Conservation (phyloP, 1,284 basidiomycete species). For the Cutaneotrichosporon dermatis region DNA sequence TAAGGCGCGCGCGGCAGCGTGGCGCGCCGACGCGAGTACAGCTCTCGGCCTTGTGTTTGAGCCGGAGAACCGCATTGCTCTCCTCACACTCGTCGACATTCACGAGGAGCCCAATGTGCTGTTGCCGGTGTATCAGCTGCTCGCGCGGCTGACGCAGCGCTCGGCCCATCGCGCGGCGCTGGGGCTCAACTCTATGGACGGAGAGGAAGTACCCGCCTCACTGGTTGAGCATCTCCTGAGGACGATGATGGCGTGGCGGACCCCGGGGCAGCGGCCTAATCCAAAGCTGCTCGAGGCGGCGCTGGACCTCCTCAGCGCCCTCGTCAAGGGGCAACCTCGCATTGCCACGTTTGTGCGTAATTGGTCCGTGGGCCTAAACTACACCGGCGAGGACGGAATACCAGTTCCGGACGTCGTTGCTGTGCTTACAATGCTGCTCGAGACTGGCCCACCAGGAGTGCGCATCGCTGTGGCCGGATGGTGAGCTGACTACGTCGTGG, state of each 20-base stretch:
- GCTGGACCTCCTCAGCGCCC: constrained; percentile 62
- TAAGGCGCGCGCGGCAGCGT: constrained; percentile 15
- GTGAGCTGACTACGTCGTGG: constrained; percentile 19
- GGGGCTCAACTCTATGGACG: neutral
- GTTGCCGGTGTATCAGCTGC: constrained; percentile 52
- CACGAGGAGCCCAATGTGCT: constrained; percentile 46
- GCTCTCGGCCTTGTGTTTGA: constrained; percentile 35
- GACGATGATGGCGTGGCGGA: constrained; percentile 24
- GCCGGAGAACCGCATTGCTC: constrained; percentile 29
- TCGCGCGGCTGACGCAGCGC: constrained; percentile 60
- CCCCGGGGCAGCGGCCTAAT: constrained; percentile 37
- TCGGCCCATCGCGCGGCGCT: constrained; percentile 58
- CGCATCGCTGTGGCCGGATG: constrained; percentile 43
- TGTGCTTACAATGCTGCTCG: constrained; percentile 31
- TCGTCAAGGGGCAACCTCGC: constrained; percentile 61
- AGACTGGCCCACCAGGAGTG: constrained; percentile 30
- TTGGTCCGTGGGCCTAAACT: constrained; percentile 17
- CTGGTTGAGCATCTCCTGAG: constrained; percentile 32
- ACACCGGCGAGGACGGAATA: constrained; percentile 6
- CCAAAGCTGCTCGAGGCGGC: constrained; percentile 65
- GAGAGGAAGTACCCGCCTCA: constrained; percentile 15
- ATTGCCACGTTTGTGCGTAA: constrained; percentile 23
- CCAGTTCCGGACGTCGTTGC: constrained; percentile 18
- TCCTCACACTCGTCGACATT: constrained; percentile 28
- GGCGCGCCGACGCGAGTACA: constrained; percentile 20